These are phyloP conservation scores for Malus sieversii DNA, from an alignment of 306 rosid genomes.

Conservation along the genomic window DNA sequence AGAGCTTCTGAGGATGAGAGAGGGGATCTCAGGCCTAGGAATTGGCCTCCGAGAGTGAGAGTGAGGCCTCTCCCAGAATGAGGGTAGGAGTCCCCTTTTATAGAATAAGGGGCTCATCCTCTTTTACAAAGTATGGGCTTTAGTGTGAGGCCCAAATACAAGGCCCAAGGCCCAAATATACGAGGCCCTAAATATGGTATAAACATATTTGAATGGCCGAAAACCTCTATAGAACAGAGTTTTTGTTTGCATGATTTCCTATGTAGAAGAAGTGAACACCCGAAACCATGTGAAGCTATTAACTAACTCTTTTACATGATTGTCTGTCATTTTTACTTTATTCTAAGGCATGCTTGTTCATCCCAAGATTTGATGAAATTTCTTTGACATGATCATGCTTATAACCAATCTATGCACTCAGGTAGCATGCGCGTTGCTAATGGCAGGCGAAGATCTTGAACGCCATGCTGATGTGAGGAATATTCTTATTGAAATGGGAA, in stretches of 20 bases:
- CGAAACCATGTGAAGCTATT: neutral
- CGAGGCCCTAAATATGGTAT: no score
- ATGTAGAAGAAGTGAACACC: neutral
- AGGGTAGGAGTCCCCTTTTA: no score
- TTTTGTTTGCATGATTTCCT: neutral
- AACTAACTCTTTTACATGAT: neutral
- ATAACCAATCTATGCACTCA: constrained; percentile 7
- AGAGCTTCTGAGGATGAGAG: no score
- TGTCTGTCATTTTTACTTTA: neutral
- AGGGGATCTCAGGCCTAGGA: no score
- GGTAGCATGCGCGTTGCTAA: constrained; percentile 48
- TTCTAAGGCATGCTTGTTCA: neutral
- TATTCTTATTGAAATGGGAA: constrained; percentile 44
- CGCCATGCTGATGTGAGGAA: constrained; percentile 33
- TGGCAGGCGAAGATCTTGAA: constrained; percentile 38
- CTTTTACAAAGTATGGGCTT: no score
- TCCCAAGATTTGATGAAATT: neutral
- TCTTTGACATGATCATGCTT: neutral
- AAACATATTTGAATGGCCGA: neutral
- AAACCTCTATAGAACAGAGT: neutral
- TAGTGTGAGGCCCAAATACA: no score
- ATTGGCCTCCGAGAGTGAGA: no score
- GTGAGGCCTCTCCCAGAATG: no score
- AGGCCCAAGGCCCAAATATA: no score
- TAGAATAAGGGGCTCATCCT: no score